Evolutionary conservation across 345 rosid species (phyloP), one percentile per base, ranked within the genome.

Genomic region (Capsella bursapastoris): DNA sequence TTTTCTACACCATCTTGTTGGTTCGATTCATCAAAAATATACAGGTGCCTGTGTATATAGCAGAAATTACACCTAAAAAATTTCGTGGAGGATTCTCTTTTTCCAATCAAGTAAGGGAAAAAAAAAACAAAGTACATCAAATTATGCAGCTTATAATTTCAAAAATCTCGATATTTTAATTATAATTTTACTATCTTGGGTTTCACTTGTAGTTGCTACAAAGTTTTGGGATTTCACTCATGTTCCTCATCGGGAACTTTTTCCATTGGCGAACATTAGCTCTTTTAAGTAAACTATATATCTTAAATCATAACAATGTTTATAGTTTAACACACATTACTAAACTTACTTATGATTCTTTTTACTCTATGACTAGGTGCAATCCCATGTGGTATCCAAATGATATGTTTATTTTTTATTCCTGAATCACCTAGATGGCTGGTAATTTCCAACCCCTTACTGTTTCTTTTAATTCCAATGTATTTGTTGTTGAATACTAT

Each of bases 401-500:
- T 78, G 34, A 49, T 78, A 9, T 80, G 82, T 18, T 55, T 86
- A 10, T 79, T 80, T 52, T 81, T 81, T 55, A 81, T 84, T 66
- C 85, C 88, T 3, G 90, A 86, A 56, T 86, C 90, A 73, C 88
- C 88, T 3, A 77, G 86, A 73, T 86, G 88, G 88, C 74, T 86
- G 82, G 88, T 86, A 62, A 61, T 86, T 86, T 56, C 48, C 52
- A 22, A 32, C 13, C 40, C 32, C 58, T 57, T 43, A 37, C 0
- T 0, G 5, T 32, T 40, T 3, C 3, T 13, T 43, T 13, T 29
- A 4, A 4, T 25, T n/a, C 1, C 1, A 7, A n/a, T 56, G 29
- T 9, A 6, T 41, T 15, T 32, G 9, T 47, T 56, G 2, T 35
- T 47, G 18, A 6, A 55, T 52, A 63, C 28, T 66, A 27, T 48